A percentile compares a stretch with the other conserved stretches of the same genome.
These are phyloP conservation scores for Carex littledalei DNA, from an alignment of 176 grass and related monocot genomes.

Conservation along the genomic window DNA sequence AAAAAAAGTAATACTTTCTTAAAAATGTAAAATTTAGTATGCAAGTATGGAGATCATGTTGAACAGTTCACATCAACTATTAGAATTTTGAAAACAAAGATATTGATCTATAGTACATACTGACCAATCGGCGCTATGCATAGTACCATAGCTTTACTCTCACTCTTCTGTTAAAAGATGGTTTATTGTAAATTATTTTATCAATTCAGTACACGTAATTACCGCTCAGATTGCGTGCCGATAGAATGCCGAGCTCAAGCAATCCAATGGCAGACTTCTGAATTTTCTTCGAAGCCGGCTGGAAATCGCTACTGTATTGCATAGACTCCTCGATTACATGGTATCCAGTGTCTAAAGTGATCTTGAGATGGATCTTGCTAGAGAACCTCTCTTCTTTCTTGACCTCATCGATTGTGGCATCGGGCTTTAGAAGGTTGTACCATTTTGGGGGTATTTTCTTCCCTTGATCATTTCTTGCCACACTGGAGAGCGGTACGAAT, in stretches of 20 bases:
- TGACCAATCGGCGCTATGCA: too few relatives aligned
- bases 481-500: constrained; percentile 9
- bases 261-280: constrained; percentile 53
- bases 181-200: background rate
- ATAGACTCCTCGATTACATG: constrained; percentile 16
- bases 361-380: constrained; percentile 61
- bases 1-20: too few relatives aligned
- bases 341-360: constrained; percentile 22
- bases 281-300: constrained; percentile 39
- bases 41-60: too few relatives aligned
- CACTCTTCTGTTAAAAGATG: background rate
- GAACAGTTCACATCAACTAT: too few relatives aligned
- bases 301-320: constrained; percentile 18
- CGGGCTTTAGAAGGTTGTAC: constrained; percentile 49
- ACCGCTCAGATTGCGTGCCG: constrained; percentile 36
- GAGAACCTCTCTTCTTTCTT: constrained; percentile 40
- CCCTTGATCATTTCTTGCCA: constrained; percentile 37
- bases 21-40: too few relatives aligned
- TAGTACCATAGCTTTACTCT: too few relatives aligned
- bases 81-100: too few relatives aligned
- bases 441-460: constrained; percentile 45
- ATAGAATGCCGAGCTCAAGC: constrained; percentile 72
- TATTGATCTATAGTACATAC: too few relatives aligned
- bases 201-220: background rate
- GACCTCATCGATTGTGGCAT: constrained; percentile 29